A percentile compares a stretch with the other conserved stretches of the same genome.
Evolutionary conservation across 2,329 filamentous ascomycete genomes (phyloP).

Genomic region (Cercospora sp.): DNA sequence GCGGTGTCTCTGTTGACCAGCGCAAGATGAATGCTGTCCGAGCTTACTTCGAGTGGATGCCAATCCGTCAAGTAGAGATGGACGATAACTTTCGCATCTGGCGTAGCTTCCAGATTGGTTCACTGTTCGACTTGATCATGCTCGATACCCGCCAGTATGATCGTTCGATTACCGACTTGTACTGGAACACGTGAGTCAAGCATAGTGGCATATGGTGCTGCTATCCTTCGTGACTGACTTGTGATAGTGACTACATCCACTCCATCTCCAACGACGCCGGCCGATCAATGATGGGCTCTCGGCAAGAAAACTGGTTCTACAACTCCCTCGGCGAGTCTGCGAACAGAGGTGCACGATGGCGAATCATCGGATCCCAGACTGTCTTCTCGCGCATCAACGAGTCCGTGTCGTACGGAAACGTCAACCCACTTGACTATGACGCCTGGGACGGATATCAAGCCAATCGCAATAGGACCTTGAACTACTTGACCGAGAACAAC

Average conservation of each 20-base stretch:
- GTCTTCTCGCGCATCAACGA: slow-evolving; percentile 63
- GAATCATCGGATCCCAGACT: slow-evolving; percentile 69
- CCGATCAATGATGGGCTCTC: slow-evolving; percentile 68
- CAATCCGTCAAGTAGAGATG: slow-evolving; percentile 64
- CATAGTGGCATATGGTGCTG: neutral
- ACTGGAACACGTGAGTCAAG: slow-evolving; percentile 29
- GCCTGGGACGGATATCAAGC: slow-evolving; percentile 67
- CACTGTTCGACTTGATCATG: slow-evolving; percentile 66
- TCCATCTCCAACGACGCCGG: slow-evolving; percentile 67
- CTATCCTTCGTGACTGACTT: neutral
- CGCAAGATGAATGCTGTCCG: slow-evolving; percentile 73
- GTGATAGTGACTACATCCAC: slow-evolving; percentile 38
- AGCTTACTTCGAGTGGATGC: slow-evolving; percentile 64
- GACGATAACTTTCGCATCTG: slow-evolving; percentile 70
- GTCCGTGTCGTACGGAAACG: slow-evolving; percentile 47
- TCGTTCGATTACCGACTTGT: slow-evolving; percentile 61
- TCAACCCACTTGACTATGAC: slow-evolving; percentile 56
- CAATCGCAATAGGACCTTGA: slow-evolving; percentile 70
- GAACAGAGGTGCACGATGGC: slow-evolving; percentile 68
- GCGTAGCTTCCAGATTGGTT: slow-evolving; percentile 66
- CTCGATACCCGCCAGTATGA: slow-evolving; percentile 71
- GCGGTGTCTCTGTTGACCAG: slow-evolving; percentile 65
- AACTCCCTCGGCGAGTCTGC: slow-evolving; percentile 47
- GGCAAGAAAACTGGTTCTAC: slow-evolving; percentile 76
- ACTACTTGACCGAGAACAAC: slow-evolving; percentile 65